Evolutionary conservation across 768 basidiomycete species (phyloP).

Genomic region (Mycena haematopus): DNA sequence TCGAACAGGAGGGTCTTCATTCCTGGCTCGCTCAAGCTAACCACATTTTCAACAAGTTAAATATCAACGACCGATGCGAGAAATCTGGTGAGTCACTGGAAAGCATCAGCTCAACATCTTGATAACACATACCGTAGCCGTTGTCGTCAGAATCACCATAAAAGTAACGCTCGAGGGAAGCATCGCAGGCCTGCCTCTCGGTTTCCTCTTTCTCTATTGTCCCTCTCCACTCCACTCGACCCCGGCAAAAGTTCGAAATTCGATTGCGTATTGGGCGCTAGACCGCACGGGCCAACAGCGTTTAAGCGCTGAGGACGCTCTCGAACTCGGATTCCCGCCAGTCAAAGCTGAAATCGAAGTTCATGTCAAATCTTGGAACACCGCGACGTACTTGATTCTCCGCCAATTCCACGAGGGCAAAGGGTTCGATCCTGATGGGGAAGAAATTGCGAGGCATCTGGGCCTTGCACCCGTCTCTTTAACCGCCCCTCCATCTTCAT

Average conservation of each 20-base stretch:
- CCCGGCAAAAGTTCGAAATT: not conserved
- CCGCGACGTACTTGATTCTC: not conserved
- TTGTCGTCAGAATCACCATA: not conserved
- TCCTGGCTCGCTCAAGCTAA: not conserved
- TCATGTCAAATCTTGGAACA: not conserved
- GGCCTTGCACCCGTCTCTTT: not conserved
- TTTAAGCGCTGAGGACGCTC: not conserved
- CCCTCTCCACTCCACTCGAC: not conserved
- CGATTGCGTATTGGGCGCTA: not conserved
- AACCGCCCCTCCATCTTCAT: not conserved
- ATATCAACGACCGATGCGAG: not conserved
- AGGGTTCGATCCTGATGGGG: not conserved
- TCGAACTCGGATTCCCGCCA: not conserved
- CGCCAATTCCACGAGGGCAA: not conserved
- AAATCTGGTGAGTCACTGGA: not conserved
- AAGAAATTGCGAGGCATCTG: not conserved
- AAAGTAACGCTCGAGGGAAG: not conserved
- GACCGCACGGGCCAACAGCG: not conserved
- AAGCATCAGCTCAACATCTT: not conserved
- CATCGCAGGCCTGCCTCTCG: not conserved
- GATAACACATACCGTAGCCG: not conserved
- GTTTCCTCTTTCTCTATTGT: slow-evolving; percentile 1
- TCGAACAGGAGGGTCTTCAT: not conserved
- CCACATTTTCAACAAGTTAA: not conserved
- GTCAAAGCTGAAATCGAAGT: not conserved